These are phyloP conservation scores for Leishmania lainsoni DNA, from an alignment of 208 protist species.

Conservation along the genomic window DNA sequence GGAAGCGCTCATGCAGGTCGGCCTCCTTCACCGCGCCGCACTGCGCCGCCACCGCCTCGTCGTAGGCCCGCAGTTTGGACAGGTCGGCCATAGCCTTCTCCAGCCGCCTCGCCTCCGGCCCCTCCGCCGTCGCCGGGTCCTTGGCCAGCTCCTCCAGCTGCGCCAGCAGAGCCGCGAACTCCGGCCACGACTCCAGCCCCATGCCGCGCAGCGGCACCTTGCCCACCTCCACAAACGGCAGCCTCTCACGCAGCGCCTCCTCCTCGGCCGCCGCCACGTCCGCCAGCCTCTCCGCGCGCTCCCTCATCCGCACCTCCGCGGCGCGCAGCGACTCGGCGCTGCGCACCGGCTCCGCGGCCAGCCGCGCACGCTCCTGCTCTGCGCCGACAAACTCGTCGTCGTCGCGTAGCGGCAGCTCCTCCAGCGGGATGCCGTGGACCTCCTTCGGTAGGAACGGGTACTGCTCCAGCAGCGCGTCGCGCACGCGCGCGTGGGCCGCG, in stretches of 20 bases:
- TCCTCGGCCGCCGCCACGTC: slow-evolving; percentile 25
- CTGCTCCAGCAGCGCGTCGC: background rate
- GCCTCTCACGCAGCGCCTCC: slow-evolving; percentile 20
- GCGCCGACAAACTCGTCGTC: background rate
- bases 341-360: background rate
- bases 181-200: slow-evolving; percentile 28
- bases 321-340: too few species aligned
- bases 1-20: too few species aligned
- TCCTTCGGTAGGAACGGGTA: slow-evolving; percentile 1
- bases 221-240: too few species aligned
- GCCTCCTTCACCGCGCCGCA: slow-evolving; percentile 31
- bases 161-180: slow-evolving; percentile 37
- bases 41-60: slow-evolving; percentile 12
- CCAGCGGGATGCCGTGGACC: too few species aligned
- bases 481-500: background rate
- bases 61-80: slow-evolving; percentile 15
- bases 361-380: background rate
- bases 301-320: slow-evolving; percentile 34
- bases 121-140: too few species aligned
- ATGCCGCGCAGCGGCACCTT: slow-evolving; percentile 30
- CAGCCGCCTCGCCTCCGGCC: too few species aligned
- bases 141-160: too few species aligned
- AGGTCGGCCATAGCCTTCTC: too few species aligned
- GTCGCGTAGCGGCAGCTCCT: background rate
- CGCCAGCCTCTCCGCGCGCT: background rate